Conservation (phyloP, 345 rosid species). For the Pugionium dolabratum region DNA sequence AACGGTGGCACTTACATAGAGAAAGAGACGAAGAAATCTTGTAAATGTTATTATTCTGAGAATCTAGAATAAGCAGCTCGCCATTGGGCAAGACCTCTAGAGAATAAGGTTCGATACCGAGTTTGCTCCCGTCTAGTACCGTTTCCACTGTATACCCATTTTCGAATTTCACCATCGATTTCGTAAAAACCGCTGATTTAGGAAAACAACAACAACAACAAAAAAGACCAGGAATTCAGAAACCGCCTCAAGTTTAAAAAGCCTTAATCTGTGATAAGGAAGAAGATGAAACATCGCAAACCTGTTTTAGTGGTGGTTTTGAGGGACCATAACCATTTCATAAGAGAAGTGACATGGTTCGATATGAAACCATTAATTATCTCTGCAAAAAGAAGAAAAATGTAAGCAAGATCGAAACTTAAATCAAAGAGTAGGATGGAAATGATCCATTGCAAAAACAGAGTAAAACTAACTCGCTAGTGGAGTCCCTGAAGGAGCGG, state of each 20-base stretch:
- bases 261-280: not conserved
- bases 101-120: constrained; percentile 83
- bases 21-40: constrained; percentile 79
- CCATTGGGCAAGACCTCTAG: constrained; percentile 79
- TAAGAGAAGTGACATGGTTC: constrained; percentile 54
- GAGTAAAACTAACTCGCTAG: constrained; percentile 75
- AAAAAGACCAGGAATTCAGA: not conserved
- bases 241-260: not conserved
- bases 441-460: constrained; percentile 11
- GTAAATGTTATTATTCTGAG: constrained; percentile 85
- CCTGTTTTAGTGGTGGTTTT: constrained; percentile 83
- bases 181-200: constrained; percentile 59
- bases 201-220: not conserved
- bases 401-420: constrained; percentile 20
- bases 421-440: constrained; percentile 13
- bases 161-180: constrained; percentile 90
- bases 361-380: constrained; percentile 70
- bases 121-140: constrained; percentile 95
- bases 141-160: constrained; percentile 90
- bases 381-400: constrained; percentile 51
- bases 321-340: constrained; percentile 90
- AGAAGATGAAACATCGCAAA: constrained; percentile 39
- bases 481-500: constrained; percentile 63
- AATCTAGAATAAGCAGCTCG: constrained; percentile 84
- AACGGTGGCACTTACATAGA: constrained; percentile 58